A percentile compares a stretch with the other conserved stretches of the same genome.
Conservation (phyloP, 371 early-diverging fungal species). For the Parasitella parasitica region DNA sequence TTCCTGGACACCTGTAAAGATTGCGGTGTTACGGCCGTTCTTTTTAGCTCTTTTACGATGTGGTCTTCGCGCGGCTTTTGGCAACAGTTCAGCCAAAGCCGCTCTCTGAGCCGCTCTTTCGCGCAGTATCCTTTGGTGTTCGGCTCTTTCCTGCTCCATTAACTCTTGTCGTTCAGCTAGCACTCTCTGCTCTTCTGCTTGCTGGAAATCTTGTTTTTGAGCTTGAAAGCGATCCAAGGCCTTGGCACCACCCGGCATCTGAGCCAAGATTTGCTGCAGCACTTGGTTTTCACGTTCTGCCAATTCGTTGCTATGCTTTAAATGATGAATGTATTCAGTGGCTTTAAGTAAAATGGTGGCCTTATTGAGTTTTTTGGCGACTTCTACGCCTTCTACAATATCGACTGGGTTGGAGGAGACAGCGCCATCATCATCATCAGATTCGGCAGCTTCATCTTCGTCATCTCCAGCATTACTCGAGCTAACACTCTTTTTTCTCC, state of each 20-base stretch:
- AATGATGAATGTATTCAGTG: constrained; percentile 80
- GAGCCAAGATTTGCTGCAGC: constrained; percentile 47
- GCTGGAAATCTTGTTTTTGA: constrained; percentile 26
- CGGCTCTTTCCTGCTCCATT: constrained; percentile 22
- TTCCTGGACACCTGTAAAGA: not conserved
- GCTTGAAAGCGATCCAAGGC: constrained; percentile 24
- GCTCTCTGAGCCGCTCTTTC: constrained; percentile 36
- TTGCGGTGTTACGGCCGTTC: not conserved
- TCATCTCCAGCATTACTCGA: constrained; percentile 20
- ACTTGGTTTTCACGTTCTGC: constrained; percentile 50
- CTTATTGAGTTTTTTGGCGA: constrained; percentile 81
- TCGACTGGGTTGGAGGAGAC: constrained; percentile 18
- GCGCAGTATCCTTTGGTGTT: constrained; percentile 21
- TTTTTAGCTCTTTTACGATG: constrained; percentile 21
- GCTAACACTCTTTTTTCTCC: not conserved
- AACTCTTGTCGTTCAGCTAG: constrained; percentile 26
- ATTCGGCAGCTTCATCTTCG: constrained; percentile 36
- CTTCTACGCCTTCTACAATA: constrained; percentile 61
- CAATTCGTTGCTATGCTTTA: constrained; percentile 56
- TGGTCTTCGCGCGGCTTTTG: constrained; percentile 29
- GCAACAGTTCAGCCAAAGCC: constrained; percentile 29
- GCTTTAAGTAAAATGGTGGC: constrained; percentile 83
- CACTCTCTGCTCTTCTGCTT: constrained; percentile 19
- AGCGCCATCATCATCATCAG: constrained; percentile 43
- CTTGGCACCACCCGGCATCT: constrained; percentile 54